A percentile compares a stretch with the other conserved stretches of the same genome.
phyloP scores from a whole-genome alignment of 305 asterid genomes.

The Fraxinus dipetala region DNA sequence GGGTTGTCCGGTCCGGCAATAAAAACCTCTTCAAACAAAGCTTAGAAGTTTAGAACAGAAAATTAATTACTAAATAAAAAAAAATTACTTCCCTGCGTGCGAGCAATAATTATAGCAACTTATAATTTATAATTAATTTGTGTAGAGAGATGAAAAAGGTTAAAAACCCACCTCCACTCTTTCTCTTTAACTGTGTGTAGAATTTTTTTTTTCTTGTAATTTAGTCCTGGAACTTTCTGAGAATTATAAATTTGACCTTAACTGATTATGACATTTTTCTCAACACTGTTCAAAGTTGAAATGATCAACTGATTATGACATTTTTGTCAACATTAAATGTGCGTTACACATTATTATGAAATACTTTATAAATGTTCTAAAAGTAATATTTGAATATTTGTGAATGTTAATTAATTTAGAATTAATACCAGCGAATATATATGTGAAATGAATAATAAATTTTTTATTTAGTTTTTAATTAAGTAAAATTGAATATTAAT shows the following conservation, averaged over 20 bases:
- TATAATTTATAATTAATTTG: background rate
- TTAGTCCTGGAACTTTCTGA: background rate
- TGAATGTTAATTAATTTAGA: too few species aligned
- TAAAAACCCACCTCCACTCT: slow-evolving; percentile 15
- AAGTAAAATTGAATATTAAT: too few species aligned
- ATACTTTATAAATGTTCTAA: too few species aligned
- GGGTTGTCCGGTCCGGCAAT: slow-evolving; percentile 38
- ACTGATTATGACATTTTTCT: background rate
- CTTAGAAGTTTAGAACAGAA: slow-evolving; percentile 30
- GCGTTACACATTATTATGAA: too few species aligned
- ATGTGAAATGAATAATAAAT: too few species aligned
- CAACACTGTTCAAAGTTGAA: too few species aligned
- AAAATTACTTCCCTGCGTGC: slow-evolving; percentile 17
- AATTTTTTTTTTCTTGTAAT: slow-evolving; percentile 6
- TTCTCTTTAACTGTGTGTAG: slow-evolving; percentile 23
- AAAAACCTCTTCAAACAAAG: slow-evolving; percentile 19
- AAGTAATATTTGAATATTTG: too few species aligned
- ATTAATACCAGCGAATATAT: too few species aligned
- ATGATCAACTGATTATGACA: background rate
- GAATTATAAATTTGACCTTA: background rate
- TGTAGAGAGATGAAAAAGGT: background rate
- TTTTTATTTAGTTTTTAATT: too few species aligned
- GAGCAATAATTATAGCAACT: slow-evolving; percentile 31
- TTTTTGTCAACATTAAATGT: too few species aligned
- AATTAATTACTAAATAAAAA: background rate